phyloP scores from a whole-genome alignment of 75 land plant species.

The Pinus albicaulis region DNA sequence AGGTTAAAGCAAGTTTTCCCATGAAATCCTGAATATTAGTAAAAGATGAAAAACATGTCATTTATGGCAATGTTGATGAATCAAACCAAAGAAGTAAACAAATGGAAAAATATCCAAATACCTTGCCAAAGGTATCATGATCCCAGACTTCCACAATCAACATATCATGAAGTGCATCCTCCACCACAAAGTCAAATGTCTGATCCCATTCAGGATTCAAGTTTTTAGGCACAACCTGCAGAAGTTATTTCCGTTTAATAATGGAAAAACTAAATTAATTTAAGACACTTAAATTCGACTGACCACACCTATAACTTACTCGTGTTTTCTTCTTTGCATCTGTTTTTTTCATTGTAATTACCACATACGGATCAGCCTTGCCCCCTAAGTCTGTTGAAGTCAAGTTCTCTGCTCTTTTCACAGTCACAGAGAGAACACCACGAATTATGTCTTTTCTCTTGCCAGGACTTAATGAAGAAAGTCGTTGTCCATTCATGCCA shows the following conservation, averaged over 20 bases:
- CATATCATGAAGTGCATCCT: constrained; percentile 95
- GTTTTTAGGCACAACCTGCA: constrained; percentile 78
- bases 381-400: constrained; percentile 66
- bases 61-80: background rate
- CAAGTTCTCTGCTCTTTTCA: constrained; percentile 82
- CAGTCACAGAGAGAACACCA: constrained; percentile 90
- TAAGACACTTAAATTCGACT: background rate
- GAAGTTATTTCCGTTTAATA: background rate
- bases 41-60: background rate
- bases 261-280: background rate
- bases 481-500: constrained; percentile 30
- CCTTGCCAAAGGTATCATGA: constrained; percentile 98
- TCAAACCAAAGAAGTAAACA: background rate
- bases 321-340: constrained; percentile 61
- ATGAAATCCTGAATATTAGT: constrained; percentile 45
- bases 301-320: constrained; percentile 25
- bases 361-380: constrained; percentile 88
- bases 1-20: constrained; percentile 54
- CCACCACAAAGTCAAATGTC: constrained; percentile 89
- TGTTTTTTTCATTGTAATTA: constrained; percentile 73
- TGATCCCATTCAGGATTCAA: constrained; percentile 98
- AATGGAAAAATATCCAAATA: constrained; percentile 15
- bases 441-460: constrained; percentile 63
- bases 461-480: constrained; percentile 23
- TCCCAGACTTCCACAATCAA: constrained; percentile 82